Conservation (phyloP, 345 rosid genomes). For the Eucalyptus marginata region DNA sequence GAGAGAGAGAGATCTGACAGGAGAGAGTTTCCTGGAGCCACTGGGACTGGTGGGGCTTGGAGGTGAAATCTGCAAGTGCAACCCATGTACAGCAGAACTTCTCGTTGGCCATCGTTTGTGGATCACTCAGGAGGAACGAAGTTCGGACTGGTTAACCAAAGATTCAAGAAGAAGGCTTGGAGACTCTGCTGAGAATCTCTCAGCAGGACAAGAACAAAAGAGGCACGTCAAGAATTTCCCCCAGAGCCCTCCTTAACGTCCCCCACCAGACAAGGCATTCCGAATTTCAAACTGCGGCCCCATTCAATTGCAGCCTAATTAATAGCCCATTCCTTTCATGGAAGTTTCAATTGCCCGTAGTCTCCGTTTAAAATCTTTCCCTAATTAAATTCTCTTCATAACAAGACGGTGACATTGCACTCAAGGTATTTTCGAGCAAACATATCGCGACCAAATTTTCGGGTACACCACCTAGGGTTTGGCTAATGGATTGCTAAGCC, state of each 20-base stretch:
- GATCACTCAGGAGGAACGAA: not conserved
- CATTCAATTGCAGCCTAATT: not conserved
- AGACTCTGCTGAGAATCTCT: not conserved
- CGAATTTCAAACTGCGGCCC: not conserved
- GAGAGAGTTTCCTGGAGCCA: slow-evolving; percentile 28
- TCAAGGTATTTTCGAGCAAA: not conserved
- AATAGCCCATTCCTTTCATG: not conserved
- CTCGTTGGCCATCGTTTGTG: not conserved
- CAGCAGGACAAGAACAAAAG: not conserved
- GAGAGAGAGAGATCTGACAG: slow-evolving; percentile 2
- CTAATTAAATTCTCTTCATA: not conserved
- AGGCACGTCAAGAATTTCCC: not conserved
- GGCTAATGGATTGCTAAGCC: too few species aligned
- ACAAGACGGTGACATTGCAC: not conserved
- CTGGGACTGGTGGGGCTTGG: not conserved
- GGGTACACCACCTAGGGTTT: too few species aligned
- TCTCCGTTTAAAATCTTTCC: not conserved
- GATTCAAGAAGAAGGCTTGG: not conserved
- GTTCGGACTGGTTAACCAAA: not conserved
- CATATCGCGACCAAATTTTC: too few species aligned
- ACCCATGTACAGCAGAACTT: not conserved
- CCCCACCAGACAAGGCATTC: not conserved
- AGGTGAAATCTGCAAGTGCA: not conserved
- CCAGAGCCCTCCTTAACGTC: not conserved
- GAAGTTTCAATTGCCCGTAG: not conserved